Evolutionary conservation across 441 rosid species (phyloP).

Genomic region (Bruguiera hainesii): DNA sequence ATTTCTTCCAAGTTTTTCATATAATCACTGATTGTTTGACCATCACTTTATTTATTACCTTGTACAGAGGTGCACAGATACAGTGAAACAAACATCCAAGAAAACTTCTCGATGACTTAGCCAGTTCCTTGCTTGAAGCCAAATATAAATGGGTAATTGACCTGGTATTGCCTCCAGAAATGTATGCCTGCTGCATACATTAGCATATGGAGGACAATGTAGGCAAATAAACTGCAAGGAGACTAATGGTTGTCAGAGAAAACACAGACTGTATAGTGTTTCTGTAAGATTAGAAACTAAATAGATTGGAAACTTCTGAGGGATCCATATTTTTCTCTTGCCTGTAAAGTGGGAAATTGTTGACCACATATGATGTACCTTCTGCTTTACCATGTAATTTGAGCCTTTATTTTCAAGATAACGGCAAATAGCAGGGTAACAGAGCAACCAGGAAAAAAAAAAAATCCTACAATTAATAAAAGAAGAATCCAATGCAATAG

Average conservation of each 20-base stretch:
- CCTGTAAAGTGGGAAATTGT: constrained; percentile 78
- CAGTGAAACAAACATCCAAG: constrained; percentile 42
- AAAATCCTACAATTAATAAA: constrained; percentile 37
- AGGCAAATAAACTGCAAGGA: constrained; percentile 66
- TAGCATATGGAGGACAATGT: constrained; percentile 39
- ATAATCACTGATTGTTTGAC: background rate
- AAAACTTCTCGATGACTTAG: constrained; percentile 54
- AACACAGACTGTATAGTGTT: background rate
- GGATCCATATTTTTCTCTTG: constrained; percentile 32
- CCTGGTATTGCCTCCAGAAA: constrained; percentile 61
- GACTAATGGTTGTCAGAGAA: constrained; percentile 14
- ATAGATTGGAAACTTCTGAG: background rate
- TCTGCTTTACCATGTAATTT: constrained; percentile 43
- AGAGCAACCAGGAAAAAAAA: constrained; percentile 54
- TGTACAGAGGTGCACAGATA: constrained; percentile 56
- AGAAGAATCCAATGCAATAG: background rate
- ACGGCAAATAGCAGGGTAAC: constrained; percentile 50
- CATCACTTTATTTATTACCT: constrained; percentile 31
- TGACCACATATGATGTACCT: constrained; percentile 51
- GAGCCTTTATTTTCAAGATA: constrained; percentile 22
- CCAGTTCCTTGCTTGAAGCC: constrained; percentile 71
- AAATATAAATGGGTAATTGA: constrained; percentile 71
- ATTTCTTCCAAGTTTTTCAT: background rate
- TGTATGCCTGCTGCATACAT: constrained; percentile 43
- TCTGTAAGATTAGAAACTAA: background rate